Conservation (phyloP, 2,329 filamentous ascomycete genomes). For the Pseudogymnoascus sp. region DNA sequence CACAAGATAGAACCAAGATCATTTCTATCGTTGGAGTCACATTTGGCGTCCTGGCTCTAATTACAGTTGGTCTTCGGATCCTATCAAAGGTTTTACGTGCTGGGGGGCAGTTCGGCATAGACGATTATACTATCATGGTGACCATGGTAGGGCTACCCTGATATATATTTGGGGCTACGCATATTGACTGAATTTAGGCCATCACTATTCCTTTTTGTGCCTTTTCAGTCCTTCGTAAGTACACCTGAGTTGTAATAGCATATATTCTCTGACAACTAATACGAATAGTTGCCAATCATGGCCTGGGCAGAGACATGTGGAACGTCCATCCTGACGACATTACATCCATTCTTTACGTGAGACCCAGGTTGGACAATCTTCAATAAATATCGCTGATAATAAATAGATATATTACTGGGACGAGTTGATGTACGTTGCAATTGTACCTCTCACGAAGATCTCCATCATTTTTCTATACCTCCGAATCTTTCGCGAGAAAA, state of each 20-base stretch:
- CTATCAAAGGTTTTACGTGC: slow-evolving; percentile 31
- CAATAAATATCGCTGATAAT: slow-evolving; percentile 2
- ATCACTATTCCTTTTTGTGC: not conserved
- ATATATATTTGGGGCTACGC: slow-evolving; percentile 1
- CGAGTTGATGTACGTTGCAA: slow-evolving; percentile 40
- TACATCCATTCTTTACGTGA: slow-evolving; percentile 34
- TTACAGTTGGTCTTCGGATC: slow-evolving; percentile 32
- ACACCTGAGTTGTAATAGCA: not conserved
- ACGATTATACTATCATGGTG: slow-evolving; percentile 34
- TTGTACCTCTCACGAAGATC: slow-evolving; percentile 42
- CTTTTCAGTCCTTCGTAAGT: slow-evolving; percentile 4
- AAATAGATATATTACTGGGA: slow-evolving; percentile 36
- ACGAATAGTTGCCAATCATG: slow-evolving; percentile 31
- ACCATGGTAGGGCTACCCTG: slow-evolving; percentile 23
- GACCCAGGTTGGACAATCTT: not conserved
- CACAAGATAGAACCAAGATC: slow-evolving; percentile 29
- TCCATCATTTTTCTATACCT: slow-evolving; percentile 50
- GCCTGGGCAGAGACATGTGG: slow-evolving; percentile 41
- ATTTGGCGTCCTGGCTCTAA: slow-evolving; percentile 30
- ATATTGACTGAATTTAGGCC: not conserved
- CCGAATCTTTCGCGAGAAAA: slow-evolving; percentile 42
- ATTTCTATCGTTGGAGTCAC: slow-evolving; percentile 31
- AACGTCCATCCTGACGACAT: slow-evolving; percentile 37
- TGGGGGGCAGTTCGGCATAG: slow-evolving; percentile 33
- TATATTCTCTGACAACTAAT: slow-evolving; percentile 7